Evolutionary conservation across 1,284 basidiomycete genomes (phyloP).

Genomic region (Phylloporus sp.): DNA sequence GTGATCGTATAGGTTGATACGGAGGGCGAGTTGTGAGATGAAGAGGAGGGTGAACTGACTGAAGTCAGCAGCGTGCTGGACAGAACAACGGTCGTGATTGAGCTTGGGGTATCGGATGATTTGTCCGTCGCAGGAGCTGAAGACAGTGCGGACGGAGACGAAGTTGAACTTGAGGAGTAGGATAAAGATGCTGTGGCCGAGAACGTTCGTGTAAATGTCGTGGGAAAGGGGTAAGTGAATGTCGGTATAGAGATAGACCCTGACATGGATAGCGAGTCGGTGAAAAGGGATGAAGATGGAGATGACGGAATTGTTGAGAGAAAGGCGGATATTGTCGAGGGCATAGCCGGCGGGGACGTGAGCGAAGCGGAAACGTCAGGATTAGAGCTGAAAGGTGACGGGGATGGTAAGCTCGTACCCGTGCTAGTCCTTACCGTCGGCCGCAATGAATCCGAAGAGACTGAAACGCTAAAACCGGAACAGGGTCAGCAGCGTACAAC

Average conservation of each 20-base stretch:
- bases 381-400: conserved; percentile 21
- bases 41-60: neutral
- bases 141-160: neutral
- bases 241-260: neutral
- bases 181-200: conserved; percentile 4
- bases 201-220: neutral
- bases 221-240: neutral
- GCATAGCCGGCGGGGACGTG: neutral
- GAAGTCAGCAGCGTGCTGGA: conserved; percentile 18
- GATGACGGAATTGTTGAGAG: conserved; percentile 2
- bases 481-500: conserved; percentile 11
- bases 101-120: neutral
- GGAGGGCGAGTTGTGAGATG: neutral
- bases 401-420: conserved; percentile 26
- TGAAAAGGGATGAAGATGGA: neutral
- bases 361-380: conserved; percentile 13
- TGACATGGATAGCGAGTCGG: conserved; percentile 5
- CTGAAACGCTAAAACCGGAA: conserved; percentile 7
- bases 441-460: neutral
- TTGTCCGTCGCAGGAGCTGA: neutral
- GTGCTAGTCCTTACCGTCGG: conserved; percentile 10
- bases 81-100: conserved; percentile 19
- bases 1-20: conserved; percentile 29
- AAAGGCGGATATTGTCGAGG: neutral
- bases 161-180: neutral